Percentiles rank a stretch among this genome's conserved stretches.
These are phyloP conservation scores for Alloascoidea africana DNA, from an alignment of 805 yeast species.

Conservation along the genomic window DNA sequence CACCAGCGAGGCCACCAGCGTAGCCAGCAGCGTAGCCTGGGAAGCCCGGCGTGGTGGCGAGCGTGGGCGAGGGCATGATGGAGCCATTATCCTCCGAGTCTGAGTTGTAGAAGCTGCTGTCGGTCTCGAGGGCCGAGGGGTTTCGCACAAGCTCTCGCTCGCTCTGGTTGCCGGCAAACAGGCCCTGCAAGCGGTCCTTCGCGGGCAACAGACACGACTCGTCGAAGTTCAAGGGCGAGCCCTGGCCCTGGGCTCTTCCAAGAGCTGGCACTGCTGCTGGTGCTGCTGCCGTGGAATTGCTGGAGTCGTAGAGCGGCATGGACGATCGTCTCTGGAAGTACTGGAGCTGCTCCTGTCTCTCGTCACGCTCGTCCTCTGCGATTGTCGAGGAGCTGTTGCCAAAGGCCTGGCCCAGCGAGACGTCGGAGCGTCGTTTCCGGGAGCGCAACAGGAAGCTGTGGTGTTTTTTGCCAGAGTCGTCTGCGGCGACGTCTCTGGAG, in stretches of 20 bases:
- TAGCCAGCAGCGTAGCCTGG: too few relatives aligned
- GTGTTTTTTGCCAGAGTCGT: neutral
- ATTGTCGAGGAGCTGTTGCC: constrained; percentile 1
- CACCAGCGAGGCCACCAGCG: too few relatives aligned
- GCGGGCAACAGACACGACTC: neutral
- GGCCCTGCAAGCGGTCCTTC: neutral
- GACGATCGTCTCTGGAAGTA: too few relatives aligned
- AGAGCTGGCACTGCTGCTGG: too few relatives aligned
- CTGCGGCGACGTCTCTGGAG: too few relatives aligned
- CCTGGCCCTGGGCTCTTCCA: too few relatives aligned
- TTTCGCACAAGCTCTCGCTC: neutral
- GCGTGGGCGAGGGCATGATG: neutral
- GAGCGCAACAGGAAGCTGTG: neutral
- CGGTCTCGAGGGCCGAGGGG: neutral
- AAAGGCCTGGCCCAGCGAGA: neutral
- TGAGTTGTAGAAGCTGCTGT: neutral
- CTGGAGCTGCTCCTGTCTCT: too few relatives aligned
- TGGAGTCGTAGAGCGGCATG: too few relatives aligned
- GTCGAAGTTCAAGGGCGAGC: neutral
- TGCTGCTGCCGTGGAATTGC: too few relatives aligned
- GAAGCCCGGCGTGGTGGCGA: too few relatives aligned
- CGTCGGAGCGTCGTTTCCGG: neutral
- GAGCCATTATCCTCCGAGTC: neutral
- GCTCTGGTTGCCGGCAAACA: constrained; percentile 3
- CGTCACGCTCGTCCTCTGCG: too few relatives aligned